Base-by-base conservation (phyloP, 2,329 filamentous ascomycete species). In the Arthrobotrys musiformis region DNA sequence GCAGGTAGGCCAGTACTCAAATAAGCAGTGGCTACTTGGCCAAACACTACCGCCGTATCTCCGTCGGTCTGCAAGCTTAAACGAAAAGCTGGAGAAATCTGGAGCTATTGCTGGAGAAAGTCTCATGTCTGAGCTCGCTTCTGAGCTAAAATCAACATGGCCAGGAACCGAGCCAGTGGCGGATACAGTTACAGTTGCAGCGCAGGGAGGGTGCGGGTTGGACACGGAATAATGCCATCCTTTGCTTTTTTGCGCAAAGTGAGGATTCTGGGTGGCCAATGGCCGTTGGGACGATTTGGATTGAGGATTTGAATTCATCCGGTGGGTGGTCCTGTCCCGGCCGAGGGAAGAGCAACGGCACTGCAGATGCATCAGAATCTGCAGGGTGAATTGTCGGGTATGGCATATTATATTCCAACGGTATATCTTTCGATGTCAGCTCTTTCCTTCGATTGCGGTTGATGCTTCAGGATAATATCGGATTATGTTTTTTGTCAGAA, bases 161-260 rank as follows among this genome's bases (percentile, higher is more conserved):
- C 40, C 68, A 60, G 61, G 69, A 73, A 73, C 69, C 69, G 69
- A 73, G 64, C 69, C 69, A 73, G 69, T 73, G 69, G 50, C 52
- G 69, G 37, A 28, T 13, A 50, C 60, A 66, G 69, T 26, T 50
- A 54, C 69, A 64, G 68, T 70, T 62, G 42, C 66, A 42, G 40
- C 35, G 54, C 66, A 69, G 33, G 44, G 44, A 46, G 42, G n/a
- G 42, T 13, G 42, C 56, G 44, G 56, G 56, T 24, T 64, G 48
- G 50, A 58, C 62, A 76, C 70, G 70, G 70, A 69, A 69, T 69
- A 70, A 70, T 62, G 24, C 33, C 40, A 58, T 66, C 72, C 24
- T 70, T 72, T 72, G 58, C 58, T 72, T 72, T 72, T 72, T 72
- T 52, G 40, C 42, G 30, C 46, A 54, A 28, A 30, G 44, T 40